Conservation (phyloP, 2,329 filamentous ascomycete genomes). For the Chaetomiaceae sp. region DNA sequence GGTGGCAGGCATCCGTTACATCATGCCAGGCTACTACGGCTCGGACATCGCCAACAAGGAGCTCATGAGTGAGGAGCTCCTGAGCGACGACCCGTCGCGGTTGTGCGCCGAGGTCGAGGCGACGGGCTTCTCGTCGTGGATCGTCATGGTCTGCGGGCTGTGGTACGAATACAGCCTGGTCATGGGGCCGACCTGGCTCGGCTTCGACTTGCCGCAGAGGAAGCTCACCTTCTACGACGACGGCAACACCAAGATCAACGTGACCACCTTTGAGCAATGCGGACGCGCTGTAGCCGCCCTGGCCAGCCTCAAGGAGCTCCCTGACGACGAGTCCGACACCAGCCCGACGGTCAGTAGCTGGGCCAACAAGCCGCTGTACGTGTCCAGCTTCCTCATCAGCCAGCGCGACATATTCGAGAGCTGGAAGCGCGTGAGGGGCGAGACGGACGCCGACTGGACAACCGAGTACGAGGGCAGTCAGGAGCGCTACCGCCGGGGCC, state of each 20-base stretch:
- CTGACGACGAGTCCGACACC: constrained; percentile 1
- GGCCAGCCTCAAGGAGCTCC: constrained; percentile 1
- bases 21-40: background rate
- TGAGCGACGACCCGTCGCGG: background rate
- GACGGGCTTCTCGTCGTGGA: background rate
- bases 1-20: background rate
- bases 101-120: background rate
- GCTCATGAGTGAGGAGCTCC: background rate
- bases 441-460: constrained; percentile 1
- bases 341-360: background rate
- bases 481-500: background rate
- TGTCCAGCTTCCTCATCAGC: constrained; percentile 4
- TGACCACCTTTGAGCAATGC: background rate
- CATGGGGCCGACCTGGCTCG: background rate
- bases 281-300: background rate
- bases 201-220: background rate
- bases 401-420: constrained; percentile 9
- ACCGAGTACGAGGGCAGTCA: background rate
- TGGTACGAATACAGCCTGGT: constrained; percentile 2
- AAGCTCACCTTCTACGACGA: background rate
- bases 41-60: background rate
- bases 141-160: background rate
- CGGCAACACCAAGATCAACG: background rate
- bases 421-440: background rate
- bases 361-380: constrained; percentile 1